Evolutionary conservation across 257 asterid genomes (phyloP), one percentile per base, ranked within the genome.

Genomic region (Solanum bukasovii): DNA sequence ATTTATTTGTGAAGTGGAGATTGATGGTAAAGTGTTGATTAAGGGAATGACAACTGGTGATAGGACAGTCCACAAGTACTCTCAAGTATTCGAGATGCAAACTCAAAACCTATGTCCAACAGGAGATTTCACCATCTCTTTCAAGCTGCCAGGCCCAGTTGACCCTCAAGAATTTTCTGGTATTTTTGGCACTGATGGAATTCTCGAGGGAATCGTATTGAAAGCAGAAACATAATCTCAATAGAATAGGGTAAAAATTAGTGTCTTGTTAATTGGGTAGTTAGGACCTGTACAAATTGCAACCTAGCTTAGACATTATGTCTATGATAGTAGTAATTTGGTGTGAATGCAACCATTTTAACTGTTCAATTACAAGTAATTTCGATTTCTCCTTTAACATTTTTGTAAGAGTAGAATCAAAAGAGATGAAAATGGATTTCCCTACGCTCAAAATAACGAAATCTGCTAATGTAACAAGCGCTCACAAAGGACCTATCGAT

Each of bases 101-200:
- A 88, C 98, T 61, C 97, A 94, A 88, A 96, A 94, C 85, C 96
- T 95, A 13, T 93, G 98, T 71, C 98, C 98, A 18, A 90, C 98
- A 0, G 99, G 98, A 49, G 91, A 92, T 73, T 95, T 95, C 91
- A 91, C 94, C 68, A 90, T 96, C 88, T 93, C 97, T 5, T 96
- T 96, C 90, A 91, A 90, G 91, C 93, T 96, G 29, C 98, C 99
- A 0, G 99, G 99, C n/a, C 96, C 96, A 33, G 98, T 96, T 52
- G 94, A 94, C 88, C 96, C 98, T 86, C 94, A 86, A 72, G 92
- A 92, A 23, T 94, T 94, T 87, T 94, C 91, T 52, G 98, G 98
- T 84, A 94, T 90, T 71, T 96, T 96, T 86, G 94, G 94, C 46
- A 91, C 93, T 23, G 98, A 96, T 86, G 99, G 95, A 25, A 94